Base-by-base conservation (phyloP, 257 asterid species). In the Gentiana straminea region DNA sequence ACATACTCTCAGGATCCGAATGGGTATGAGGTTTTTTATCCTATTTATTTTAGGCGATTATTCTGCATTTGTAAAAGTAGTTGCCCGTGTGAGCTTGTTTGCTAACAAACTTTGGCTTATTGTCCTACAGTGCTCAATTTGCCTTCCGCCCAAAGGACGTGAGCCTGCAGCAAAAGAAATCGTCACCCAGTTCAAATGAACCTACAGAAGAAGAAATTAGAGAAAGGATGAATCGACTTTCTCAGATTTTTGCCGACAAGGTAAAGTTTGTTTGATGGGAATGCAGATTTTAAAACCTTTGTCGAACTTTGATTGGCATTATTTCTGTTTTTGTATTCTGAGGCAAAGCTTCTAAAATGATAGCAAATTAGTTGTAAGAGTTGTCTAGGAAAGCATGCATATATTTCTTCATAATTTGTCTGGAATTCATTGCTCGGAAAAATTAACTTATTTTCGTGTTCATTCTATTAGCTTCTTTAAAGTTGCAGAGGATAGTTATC, bases 81-180 rank as follows among this genome's bases (percentile, higher is more conserved):
- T 36, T 33, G 32, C 47, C 63, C 13, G 54, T 58, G 35, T 47
- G 49, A 33, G 13, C 15, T 70, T 49, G 49, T n/a, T 15, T 13
- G 59, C 36, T 9, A 8, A 9, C 53, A 43, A 43, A 15, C 62
- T 13, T 54, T 38, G 33, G 50, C 59, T 51, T 41, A 57, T 61
- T 72, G 24, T 24, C 24, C 49, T 69, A 72, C 80, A 90, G 98
- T 34, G 77, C 78, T 4, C 76, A 68, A 3, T 73, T 66, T 55
- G 98, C 98, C 7, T 86, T 78, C 64, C 84, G 82, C 49, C 98
- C 98, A n/a, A 86, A 84, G 68, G 92, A 90, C 48, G 72, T 80
- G 63, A 82, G 71, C 66, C 60, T 58, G 60, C 62, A 70, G 52
- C 87, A 69, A 61, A 80, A 58, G 53, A 69, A 69, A 67, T 49